Evolutionary conservation across 371 early-diverging fungal species (phyloP).

Genomic region (Choanephora cucurbitarum): DNA sequence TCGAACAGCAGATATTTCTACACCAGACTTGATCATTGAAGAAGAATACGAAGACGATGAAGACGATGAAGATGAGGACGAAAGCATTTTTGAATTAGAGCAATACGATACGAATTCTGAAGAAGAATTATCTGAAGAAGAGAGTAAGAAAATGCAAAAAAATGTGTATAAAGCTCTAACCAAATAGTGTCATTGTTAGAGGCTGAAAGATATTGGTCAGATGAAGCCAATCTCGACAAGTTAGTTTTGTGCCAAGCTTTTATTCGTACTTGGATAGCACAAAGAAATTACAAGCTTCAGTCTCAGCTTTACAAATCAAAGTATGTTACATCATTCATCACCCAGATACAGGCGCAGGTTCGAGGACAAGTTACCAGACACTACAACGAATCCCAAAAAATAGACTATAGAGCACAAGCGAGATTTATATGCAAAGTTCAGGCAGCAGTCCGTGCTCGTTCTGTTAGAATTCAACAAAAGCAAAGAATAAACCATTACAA

Average conservation of each 20-base stretch:
- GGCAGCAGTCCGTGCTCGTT: constrained; percentile 66
- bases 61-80: neutral
- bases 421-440: constrained; percentile 64
- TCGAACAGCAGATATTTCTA: neutral
- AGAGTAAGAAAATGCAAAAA: neutral
- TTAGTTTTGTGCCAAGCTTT: constrained; percentile 58
- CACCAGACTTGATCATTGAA: constrained; percentile 53
- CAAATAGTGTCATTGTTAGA: neutral
- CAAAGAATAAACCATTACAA: constrained; percentile 64
- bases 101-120: neutral
- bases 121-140: neutral
- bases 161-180: neutral
- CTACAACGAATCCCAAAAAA: constrained; percentile 31
- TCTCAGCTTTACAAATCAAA: constrained; percentile 16
- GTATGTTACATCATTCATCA: constrained; percentile 31
- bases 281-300: constrained; percentile 33
- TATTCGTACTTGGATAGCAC: constrained; percentile 55
- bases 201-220: constrained; percentile 24
- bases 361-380: constrained; percentile 59
- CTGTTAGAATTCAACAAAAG: constrained; percentile 60
- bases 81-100: too few relatives aligned
- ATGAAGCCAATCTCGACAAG: constrained; percentile 31
- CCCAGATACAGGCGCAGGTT: constrained; percentile 64
- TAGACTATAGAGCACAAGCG: constrained; percentile 17
- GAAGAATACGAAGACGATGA: constrained; percentile 32